Percentiles rank a stretch among this genome's conserved stretches.
phyloP scores from a whole-genome alignment of 768 basidiomycete genomes.

The Scleroderma citrinum region DNA sequence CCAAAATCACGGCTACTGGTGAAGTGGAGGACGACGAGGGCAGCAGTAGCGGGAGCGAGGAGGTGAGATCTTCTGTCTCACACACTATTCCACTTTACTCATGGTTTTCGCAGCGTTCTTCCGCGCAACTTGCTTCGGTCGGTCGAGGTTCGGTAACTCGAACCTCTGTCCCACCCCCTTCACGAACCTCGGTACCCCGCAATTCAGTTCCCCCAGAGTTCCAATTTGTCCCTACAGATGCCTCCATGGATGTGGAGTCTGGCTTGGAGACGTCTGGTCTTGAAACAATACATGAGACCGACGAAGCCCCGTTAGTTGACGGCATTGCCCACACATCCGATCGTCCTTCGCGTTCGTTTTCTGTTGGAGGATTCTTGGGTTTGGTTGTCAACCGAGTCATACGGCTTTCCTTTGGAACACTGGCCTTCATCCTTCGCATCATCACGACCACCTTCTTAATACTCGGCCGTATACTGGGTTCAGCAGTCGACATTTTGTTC shows the following conservation, averaged over 20 bases:
- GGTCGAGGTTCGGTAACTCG: constrained; percentile 28
- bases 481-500: constrained; percentile 41
- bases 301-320: constrained; percentile 39
- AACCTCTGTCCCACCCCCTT: constrained; percentile 34
- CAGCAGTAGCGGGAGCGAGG: constrained; percentile 31
- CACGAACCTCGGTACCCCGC: constrained; percentile 33
- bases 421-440: constrained; percentile 20
- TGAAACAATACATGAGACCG: constrained; percentile 58
- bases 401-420: constrained; percentile 25
- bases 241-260: constrained; percentile 38
- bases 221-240: constrained; percentile 13
- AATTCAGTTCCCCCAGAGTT: constrained; percentile 38
- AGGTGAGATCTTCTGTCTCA: constrained; percentile 28
- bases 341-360: constrained; percentile 27
- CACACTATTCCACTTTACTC: constrained; percentile 17
- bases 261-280: constrained; percentile 54
- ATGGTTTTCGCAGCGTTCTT: constrained; percentile 16
- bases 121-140: constrained; percentile 28
- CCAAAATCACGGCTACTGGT: constrained; percentile 37
- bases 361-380: constrained; percentile 43
- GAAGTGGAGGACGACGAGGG: constrained; percentile 48
- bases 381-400: constrained; percentile 33
- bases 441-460: constrained; percentile 36
- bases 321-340: constrained; percentile 21
- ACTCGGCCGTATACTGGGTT: constrained; percentile 45